Base-by-base conservation (phyloP, 2,329 filamentous ascomycete species). In the Lachnellula arida region DNA sequence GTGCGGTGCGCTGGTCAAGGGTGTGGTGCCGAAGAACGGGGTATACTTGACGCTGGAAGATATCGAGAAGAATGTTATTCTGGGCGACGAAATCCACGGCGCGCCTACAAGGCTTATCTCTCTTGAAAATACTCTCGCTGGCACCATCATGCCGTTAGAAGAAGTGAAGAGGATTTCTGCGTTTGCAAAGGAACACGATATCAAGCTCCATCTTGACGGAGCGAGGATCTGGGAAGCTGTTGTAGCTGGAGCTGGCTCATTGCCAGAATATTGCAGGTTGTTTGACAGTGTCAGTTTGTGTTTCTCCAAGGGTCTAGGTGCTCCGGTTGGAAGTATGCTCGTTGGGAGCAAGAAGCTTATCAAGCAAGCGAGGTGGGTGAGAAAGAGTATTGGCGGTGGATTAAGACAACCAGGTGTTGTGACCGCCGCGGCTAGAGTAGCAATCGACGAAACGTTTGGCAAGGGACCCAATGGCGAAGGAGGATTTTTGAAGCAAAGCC, bases 121-220 rank as follows among this genome's bases (percentile, higher is more conserved):
- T 59, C 76, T 96, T 48, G 91, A 97, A 69, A 96, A 96, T 69
- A 96, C 92, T 1, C 79, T 96, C 49, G 82, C 84, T 54, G 91
- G 91, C 23, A 84, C 85, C 65, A 78, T 96, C 46, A 87, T 89
- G 78, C 92, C 91, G 0, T 77, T 96, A 1, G 72, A 74, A 1
- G 91, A 96, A 70, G 80, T 85, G 9, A 78, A 76, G 56, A 78
- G 80, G 44, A 96, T 96, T 65, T 78, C 83, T 0, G 76, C 76
- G 1, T 96, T 88, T 77, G 89, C 86, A 58, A 78, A 67, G 64
- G 69, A 79, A 65, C 76, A 89, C 60, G 77, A 74, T 22, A 84
- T 94, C 57, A 80, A 81, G 57, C 76, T 92, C 66, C 90, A 95
- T 70, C 75, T 90, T 60, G 90, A 95, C 65, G 90, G 90, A 14